Percentiles rank a stretch among this genome's conserved stretches.
Conservation (phyloP, 2,329 filamentous ascomycete species). For the Botrytis tulipae region DNA sequence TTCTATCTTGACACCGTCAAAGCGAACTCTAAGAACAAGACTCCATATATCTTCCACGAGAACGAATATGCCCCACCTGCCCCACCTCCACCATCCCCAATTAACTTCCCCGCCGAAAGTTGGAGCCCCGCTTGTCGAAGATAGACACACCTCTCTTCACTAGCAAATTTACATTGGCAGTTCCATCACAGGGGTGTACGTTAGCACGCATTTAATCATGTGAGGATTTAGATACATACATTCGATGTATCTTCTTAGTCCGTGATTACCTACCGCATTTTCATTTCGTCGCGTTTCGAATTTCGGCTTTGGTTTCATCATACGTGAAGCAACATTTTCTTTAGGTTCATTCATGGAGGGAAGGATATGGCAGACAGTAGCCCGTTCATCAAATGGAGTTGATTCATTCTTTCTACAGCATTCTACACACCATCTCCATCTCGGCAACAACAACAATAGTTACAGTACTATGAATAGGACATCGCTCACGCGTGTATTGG, state of each 20-base stretch:
- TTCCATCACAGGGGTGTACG: conserved; percentile 6
- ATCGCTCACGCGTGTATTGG: conserved; percentile 12
- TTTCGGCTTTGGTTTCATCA: not conserved
- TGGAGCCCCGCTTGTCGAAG: conserved; percentile 41
- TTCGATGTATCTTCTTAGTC: not conserved
- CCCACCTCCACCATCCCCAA: conserved; percentile 61
- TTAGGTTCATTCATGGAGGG: not conserved
- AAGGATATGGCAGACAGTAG: not conserved
- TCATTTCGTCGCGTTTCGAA: not conserved
- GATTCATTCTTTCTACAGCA: not conserved
- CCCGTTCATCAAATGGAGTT: not conserved
- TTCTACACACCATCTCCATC: not conserved
- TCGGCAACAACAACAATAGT: not conserved
- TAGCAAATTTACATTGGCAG: not conserved
- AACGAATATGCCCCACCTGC: conserved; percentile 64
- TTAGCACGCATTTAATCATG: conserved; percentile 10
- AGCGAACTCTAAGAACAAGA: conserved; percentile 34
- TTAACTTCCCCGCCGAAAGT: conserved; percentile 58
- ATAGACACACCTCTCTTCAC: not conserved
- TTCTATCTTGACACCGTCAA: conserved; percentile 33
- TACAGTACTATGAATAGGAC: not conserved
- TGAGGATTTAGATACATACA: not conserved
- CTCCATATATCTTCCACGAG: conserved; percentile 40
- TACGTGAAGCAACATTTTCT: not conserved
- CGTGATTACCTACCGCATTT: not conserved